Percentiles rank a stretch among this genome's conserved stretches.
Evolutionary conservation across 2,329 filamentous ascomycete genomes (phyloP).

Genomic region (Verticillium klebahnii): DNA sequence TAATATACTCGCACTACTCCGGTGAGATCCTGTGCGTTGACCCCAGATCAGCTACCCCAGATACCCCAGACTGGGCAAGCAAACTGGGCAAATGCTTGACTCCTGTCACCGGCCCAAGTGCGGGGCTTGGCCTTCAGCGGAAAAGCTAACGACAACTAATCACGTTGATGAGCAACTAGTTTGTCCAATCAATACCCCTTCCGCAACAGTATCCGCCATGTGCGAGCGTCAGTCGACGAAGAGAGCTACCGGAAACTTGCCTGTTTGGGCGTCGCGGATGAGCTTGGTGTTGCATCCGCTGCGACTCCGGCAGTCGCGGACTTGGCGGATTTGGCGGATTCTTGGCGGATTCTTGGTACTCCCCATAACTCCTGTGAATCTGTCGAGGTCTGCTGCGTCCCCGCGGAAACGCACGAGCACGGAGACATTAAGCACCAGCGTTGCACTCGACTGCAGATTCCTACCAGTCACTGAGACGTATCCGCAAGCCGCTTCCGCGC

Average conservation of each 20-base stretch:
- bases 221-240: neutral
- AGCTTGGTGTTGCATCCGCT: neutral
- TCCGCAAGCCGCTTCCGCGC: neutral
- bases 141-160: neutral
- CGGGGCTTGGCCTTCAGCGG: neutral
- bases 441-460: neutral
- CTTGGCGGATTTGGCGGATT: conserved; percentile 2
- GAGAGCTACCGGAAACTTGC: neutral
- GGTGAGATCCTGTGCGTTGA: neutral
- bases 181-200: neutral
- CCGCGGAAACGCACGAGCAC: neutral
- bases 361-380: neutral
- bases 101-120: neutral
- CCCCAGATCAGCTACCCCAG: neutral
- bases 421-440: neutral
- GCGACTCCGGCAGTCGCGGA: neutral
- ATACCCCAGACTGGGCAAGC: neutral
- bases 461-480: neutral
- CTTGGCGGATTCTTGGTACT: neutral
- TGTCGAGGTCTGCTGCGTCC: too few relatives aligned
- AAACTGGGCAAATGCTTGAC: neutral
- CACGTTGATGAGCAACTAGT: neutral
- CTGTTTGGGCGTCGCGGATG: neutral
- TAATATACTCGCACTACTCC: neutral
- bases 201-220: neutral